Evolutionary conservation across 2,329 filamentous ascomycete genomes (phyloP).

Genomic region (Apiospora rasikravindrae): DNA sequence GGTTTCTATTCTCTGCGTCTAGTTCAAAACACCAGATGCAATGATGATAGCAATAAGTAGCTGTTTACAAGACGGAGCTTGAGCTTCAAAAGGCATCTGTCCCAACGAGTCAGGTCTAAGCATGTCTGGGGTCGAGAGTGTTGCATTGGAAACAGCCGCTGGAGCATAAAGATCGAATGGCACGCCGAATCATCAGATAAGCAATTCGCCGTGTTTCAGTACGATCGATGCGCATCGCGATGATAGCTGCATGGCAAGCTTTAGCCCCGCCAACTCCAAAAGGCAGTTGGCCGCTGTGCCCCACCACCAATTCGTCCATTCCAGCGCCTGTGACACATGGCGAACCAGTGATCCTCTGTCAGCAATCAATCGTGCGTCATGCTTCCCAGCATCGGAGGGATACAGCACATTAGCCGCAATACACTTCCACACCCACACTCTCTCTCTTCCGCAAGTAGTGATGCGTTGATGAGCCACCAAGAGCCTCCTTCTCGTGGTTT

Average conservation of each 20-base stretch:
- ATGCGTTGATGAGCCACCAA: neutral
- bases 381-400: neutral
- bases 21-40: too few relatives aligned
- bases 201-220: neutral
- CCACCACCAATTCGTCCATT: neutral
- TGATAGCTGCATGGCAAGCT: neutral
- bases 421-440: neutral
- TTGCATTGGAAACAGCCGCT: neutral
- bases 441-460: neutral
- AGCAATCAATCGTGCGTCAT: neutral
- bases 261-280: neutral
- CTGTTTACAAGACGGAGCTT: too few relatives aligned
- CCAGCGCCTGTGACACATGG: neutral
- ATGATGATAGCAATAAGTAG: too few relatives aligned
- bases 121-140: neutral
- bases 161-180: neutral
- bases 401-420: conserved; percentile 2
- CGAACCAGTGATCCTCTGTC: neutral
- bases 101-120: neutral
- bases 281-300: neutral
- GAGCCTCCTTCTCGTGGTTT: neutral
- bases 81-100: neutral
- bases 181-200: neutral
- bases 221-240: neutral
- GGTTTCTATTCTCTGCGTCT: neutral